phyloP scores from a whole-genome alignment of 129 eudicot species.

The Helianthus tuberosus region DNA sequence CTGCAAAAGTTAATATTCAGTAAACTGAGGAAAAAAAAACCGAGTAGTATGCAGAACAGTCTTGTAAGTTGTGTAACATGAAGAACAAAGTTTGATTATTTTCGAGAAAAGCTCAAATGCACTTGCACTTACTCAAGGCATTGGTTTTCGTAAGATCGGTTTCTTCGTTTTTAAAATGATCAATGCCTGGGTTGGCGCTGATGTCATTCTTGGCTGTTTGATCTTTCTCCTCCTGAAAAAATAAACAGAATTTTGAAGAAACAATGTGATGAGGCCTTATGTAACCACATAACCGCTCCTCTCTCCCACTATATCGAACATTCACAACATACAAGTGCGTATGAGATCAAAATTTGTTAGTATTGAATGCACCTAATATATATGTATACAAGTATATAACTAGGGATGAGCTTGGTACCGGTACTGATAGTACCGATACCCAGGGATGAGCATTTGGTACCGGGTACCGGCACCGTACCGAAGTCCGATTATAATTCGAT shows the following conservation, averaged over 20 bases:
- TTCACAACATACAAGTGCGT: neutral
- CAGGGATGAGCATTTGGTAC: too few relatives aligned
- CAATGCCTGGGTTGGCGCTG: constrained; percentile 56
- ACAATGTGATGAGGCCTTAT: neutral
- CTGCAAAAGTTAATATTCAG: constrained; percentile 34
- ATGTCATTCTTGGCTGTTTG: constrained; percentile 28
- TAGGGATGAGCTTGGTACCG: too few relatives aligned
- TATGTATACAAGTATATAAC: too few relatives aligned
- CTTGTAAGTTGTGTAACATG: neutral
- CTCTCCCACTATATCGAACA: too few relatives aligned
- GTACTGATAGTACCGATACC: too few relatives aligned
- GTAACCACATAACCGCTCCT: neutral
- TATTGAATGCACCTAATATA: too few relatives aligned
- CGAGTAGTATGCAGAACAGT: neutral
- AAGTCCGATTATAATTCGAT: too few relatives aligned
- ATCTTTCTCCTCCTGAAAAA: constrained; percentile 51
- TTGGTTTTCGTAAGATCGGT: constrained; percentile 61
- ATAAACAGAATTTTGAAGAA: neutral
- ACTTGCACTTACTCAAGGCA: constrained; percentile 72
- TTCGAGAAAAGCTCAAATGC: neutral
- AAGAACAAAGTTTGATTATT: neutral
- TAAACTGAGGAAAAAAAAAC: neutral
- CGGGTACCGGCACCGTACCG: too few relatives aligned
- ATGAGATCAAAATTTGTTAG: neutral
- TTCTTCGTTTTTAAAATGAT: constrained; percentile 74